Evolutionary conservation across 352 stramenopile species (phyloP), one percentile per base, ranked within the genome.

Genomic region (Phytophthora chlamydospora): DNA sequence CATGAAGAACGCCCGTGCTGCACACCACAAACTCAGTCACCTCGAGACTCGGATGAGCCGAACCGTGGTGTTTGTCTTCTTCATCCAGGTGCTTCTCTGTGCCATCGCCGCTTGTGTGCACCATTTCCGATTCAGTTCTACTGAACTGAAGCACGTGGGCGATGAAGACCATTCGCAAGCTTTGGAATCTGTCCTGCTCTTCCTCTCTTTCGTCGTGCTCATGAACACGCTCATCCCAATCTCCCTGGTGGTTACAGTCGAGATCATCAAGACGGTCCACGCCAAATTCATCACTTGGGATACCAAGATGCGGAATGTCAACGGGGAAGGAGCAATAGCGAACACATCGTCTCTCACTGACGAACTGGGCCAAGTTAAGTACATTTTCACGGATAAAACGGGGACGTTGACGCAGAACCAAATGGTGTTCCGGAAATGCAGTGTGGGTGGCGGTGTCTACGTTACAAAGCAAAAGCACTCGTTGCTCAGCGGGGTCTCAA

Each of bases 341-440:
- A 93, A 96, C 40, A 97, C 89, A 0, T 89, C 89, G 6, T 91
- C 85, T n/a, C 76, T 98, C 6, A 97, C 88, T 1, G 93, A 98
- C 44, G 91, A 98, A 49, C 76, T 98, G 0, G 94, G 94, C 0
- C 93, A 98, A 71, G 83, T 98, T 21, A 87, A 86, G 50, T 96
- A 94, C 46, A 86, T 98, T 61, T 97, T 98, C 63, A 98, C 79
- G 0, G 95, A 98, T 69, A 98, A 98, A 66, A 98, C 95, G 3
- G 95, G 95, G 6, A 98, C 95, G 24, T 64, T 98, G 41, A 98
- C 95, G 13, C 78, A 93, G 52, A 98, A 98, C 63, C 78, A 91
- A 40, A 98, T 98, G 95, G 85, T 94, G 44, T 99, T 99, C 62
- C 97, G 97, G 35, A 92, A 95, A 52, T 98, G 93, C 62, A 97